Evolutionary conservation across 805 yeast genomes (phyloP), one percentile per base, ranked within the genome.

Genomic region (Candida chauliodis): DNA sequence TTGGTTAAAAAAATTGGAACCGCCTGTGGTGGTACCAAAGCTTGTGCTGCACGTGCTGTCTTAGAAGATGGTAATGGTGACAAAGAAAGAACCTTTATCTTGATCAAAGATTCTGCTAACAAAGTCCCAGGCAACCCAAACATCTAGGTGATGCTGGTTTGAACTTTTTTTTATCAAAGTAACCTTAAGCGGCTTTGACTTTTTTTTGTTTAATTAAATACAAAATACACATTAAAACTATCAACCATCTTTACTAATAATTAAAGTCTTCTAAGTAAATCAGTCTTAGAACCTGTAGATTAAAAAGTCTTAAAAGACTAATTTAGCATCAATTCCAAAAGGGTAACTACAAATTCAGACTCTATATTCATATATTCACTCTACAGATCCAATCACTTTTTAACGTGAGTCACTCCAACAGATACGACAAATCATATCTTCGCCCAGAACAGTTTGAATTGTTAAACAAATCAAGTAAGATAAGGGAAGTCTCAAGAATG

Each of bases 91-190:
- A 16, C 15, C 15, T 14, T 19, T 16, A 14, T 27, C 18, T 9
- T 27, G 11, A 27, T 27, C 30, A 27, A 27, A 27, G 30, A 27
- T 27, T 7, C 18, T 15, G 30, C 17, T 9, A n/a, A n/a, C 16
- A 27, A 27, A 27, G 30, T 27, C 10, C 30, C 30, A 27, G 30
- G 19, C 5, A 27, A 27, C 30, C 30, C 30, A 27, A 27, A 27
- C 30, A 16, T 27, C 19, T 27, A 27, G 11, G 24, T 10, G 7
- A 27, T n/a, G 13, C 10, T n/a, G 13, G n/a, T 11, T 7, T 13
- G 8, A 14, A 27, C 18, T 14, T 27, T 27, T 27, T 27, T 27
- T 27, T 27, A n/a, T 10, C 14, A 17, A 27, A 14, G 11, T n/a
- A n/a, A n/a, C n/a, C n/a, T n/a, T n/a, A n/a, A n/a, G n/a, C n/a